Conservation (phyloP, 768 basidiomycete genomes). For the Candolleomyces aberdarensis region DNA sequence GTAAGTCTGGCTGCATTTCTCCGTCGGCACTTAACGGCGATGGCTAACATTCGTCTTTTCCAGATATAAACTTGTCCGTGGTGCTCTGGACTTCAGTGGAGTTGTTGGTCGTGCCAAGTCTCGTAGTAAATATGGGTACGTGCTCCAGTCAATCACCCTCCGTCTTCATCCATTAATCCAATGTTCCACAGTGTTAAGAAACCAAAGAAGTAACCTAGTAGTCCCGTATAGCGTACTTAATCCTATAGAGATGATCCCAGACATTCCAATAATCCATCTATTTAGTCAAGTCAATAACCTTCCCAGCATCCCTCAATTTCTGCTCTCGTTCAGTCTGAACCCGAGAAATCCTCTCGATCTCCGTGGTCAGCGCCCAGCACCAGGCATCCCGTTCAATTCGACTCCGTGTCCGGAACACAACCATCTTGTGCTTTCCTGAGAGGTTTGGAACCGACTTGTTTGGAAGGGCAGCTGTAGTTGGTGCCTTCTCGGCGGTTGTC, state of each 20-base stretch:
- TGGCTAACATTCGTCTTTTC: background rate
- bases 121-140: conserved; percentile 91
- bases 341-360: conserved; percentile 80
- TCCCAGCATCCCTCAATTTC: conserved; percentile 61
- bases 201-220: conserved; percentile 62
- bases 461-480: conserved; percentile 24
- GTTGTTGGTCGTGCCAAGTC: conserved; percentile 80
- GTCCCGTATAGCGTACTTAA: background rate
- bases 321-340: conserved; percentile 61
- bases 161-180: conserved; percentile 10
- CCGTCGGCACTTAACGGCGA: background rate
- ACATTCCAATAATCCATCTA: background rate
- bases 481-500: conserved; percentile 23
- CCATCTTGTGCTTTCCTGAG: conserved; percentile 55
- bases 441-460: conserved; percentile 42
- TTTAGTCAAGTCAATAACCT: background rate
- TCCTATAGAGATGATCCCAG: background rate
- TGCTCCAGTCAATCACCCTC: conserved; percentile 3
- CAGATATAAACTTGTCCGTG: conserved; percentile 95
- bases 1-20: conserved; percentile 38
- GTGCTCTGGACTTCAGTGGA: conserved; percentile 86
- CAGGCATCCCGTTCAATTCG: conserved; percentile 89
- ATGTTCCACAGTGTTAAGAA: conserved; percentile 64
- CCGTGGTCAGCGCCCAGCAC: conserved; percentile 91
- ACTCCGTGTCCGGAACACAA: conserved; percentile 72